Base-by-base conservation (phyloP, 1,284 basidiomycete genomes). In the Irpex lacteus region DNA sequence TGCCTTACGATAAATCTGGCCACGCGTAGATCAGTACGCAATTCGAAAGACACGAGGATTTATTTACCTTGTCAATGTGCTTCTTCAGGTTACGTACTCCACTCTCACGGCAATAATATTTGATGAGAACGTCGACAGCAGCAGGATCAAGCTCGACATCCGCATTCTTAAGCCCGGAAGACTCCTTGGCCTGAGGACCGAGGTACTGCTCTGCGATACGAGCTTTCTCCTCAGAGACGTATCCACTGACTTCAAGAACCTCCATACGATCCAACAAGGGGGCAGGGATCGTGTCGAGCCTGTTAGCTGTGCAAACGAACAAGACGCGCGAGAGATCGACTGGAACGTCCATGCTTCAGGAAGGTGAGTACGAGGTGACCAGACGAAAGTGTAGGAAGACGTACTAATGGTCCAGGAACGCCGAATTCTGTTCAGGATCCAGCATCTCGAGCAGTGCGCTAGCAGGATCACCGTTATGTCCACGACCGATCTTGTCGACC, bases 401-500 rank as follows among this genome's bases (percentile, higher is more conserved):
- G 68, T 68, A 94, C 91, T 98, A 98, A 73, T 98, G 96, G 75
- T 98, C 97, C 70, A 98, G 81, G 85, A 98, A 99, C 32, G 91
- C 92, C 26, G 89, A 90, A 76, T 99, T 99, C 80, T 99, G 97
- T 76, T 99, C 97, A 0, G 97, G 97, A 76, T 99, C 97, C 60
- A 99, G 82, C 95, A 98, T 98, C 79, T 99, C 97, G 54, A 99
- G 81, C 60, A 99, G 77, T 0, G 97, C 97, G 67, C 94, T 96
- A 0, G 94, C 87, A 3, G 98, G 98, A 76, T 99, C 98, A 2
- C 97, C 97, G 71, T 98, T 98, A 74, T 94, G 90, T 0, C 96
- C 94, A 26, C 94, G 84, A n/a, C 95, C 95, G 66, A 99, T 95
- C 85, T 99, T 99, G 82, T 99, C 97, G 26, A 99, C 94, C 77